Base-by-base conservation (phyloP, 1,284 basidiomycete species). In the Cerioporus squamosus region DNA sequence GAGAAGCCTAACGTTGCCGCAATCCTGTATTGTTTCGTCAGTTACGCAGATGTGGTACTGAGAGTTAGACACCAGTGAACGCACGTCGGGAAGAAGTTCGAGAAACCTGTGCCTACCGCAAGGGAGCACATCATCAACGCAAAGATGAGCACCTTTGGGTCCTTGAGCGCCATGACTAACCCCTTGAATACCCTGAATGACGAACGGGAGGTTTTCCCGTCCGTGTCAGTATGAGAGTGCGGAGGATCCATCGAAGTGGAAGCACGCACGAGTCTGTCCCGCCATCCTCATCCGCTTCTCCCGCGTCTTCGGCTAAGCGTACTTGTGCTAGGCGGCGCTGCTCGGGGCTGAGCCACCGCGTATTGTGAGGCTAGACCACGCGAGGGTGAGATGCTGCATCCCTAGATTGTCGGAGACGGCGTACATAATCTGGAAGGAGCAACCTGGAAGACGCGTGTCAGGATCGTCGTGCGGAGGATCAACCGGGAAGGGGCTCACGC, bases 261-360 rank as follows among this genome's bases (percentile, higher is more conserved):
- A 10, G 10, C 3, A 36, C 33, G 33, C 14, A 36, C 33, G 33
- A 36, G 10, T 36, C 33, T 15, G 33, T 71, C 0, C 70, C 69
- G 42, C 78, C 78, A 64, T 88, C 87, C 60, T 81, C 73, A 61
- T 90, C 87, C 0, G 85, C 84, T 72, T 89, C 88, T 1, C 88
- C 88, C n/a, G 83, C 85, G 68, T 93, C 90, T 69, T 92, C 90
- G 0, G 87, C 81, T 29, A 93, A 79, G 7, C 91, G 83, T 0
- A 84, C 82, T 67, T 88, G 87, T 1, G 90, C 91, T 15, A 93
- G 78, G 7, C 80, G 79, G 15, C 80, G 77, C 66, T 93, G 87
- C 8, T 78, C 76, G 1, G 76, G 72, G n/a, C 80, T 74, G 61
- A 93, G 74, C 79, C 90, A 90, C 31, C 80, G 77, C 1, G 89